Base-by-base conservation (phyloP, 2,329 filamentous ascomycete genomes). In the Monosporascus sp. region DNA sequence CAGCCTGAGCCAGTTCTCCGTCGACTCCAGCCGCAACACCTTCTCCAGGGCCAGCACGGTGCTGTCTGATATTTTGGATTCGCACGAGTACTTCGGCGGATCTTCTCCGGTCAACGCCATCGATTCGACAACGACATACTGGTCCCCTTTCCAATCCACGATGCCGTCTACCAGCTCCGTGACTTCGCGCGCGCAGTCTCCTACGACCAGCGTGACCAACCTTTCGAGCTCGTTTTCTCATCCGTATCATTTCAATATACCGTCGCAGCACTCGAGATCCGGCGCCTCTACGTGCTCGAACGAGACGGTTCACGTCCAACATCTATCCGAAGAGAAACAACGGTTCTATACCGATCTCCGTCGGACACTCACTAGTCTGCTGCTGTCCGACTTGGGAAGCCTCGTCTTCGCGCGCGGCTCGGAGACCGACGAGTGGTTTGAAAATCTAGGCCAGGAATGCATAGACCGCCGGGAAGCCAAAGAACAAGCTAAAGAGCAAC, bases 361-460 rank as follows among this genome's bases (percentile, higher is more conserved):
- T 61, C 88, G 92, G 66, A 88, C 86, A 0, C 74, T 97, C 40
- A 93, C 87, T 2, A 92, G 91, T 59, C 77, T 99, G 19, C 74
- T 97, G 2, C 74, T 97, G 26, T 97, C 93, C 49, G 94, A 99
- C 67, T 78, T 97, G 4, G 91, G 92, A 6, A 91, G 87, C 41
- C 82, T 90, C 31, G 87, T 97, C 1, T 94, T 95, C 69, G 84
- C 86, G n/a, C 83, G 83, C 49, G 94, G 94, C 3, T 96, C 91
- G 43, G 94, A 99, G 73, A 97, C 93, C 1, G 94, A 97, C 68
- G 79, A 79, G 3, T 97, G 93, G 88, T 94, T 97, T 61, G 78
- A 82, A 50, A 82, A 82, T 16, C 69, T 91, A 7, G 83, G 84
- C 3, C 81, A 86, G 61, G 76, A 86, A 59, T 86, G 83, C 64